Percentiles rank a stretch among this genome's conserved stretches.
Evolutionary conservation across 2,329 filamentous ascomycete species (phyloP).

Genomic region (Ceratocystis cacaofunesta): DNA sequence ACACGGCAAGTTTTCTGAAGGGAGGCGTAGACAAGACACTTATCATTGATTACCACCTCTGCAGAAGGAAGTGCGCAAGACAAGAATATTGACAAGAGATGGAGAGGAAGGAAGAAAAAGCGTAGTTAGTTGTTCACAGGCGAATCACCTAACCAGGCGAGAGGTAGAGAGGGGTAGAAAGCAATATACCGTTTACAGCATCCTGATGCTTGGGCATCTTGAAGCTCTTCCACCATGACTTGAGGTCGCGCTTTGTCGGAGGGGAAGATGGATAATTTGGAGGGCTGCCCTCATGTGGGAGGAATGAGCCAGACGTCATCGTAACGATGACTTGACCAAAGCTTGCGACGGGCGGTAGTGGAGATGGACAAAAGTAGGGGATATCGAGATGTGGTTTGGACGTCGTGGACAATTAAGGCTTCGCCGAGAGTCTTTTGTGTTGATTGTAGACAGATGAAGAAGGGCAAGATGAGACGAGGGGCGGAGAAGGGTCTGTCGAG

Average conservation of each 20-base stretch:
- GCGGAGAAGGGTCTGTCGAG: too few species aligned
- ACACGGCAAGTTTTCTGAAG: too few species aligned
- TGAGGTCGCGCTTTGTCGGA: constrained; percentile 72
- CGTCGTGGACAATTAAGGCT: background rate
- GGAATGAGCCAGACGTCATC: constrained; percentile 27
- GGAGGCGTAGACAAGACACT: too few species aligned
- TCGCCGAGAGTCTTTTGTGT: background rate
- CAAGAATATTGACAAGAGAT: background rate
- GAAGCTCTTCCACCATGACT: constrained; percentile 96
- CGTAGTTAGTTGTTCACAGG: background rate
- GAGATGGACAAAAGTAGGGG: background rate
- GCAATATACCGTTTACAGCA: constrained; percentile 40
- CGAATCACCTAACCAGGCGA: background rate
- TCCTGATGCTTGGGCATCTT: constrained; percentile 43
- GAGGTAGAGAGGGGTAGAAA: background rate
- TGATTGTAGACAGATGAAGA: too few species aligned
- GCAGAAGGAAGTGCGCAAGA: too few species aligned
- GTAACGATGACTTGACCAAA: background rate
- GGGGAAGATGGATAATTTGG: constrained; percentile 44
- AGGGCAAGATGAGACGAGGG: too few species aligned
- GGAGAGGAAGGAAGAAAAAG: background rate
- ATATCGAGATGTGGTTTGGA: background rate
- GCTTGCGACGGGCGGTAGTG: background rate
- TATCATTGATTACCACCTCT: too few species aligned
- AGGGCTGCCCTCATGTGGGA: constrained; percentile 24